Evolutionary conservation across 176 grass and related monocot species (phyloP).

Genomic region (Aegilops longissima): DNA sequence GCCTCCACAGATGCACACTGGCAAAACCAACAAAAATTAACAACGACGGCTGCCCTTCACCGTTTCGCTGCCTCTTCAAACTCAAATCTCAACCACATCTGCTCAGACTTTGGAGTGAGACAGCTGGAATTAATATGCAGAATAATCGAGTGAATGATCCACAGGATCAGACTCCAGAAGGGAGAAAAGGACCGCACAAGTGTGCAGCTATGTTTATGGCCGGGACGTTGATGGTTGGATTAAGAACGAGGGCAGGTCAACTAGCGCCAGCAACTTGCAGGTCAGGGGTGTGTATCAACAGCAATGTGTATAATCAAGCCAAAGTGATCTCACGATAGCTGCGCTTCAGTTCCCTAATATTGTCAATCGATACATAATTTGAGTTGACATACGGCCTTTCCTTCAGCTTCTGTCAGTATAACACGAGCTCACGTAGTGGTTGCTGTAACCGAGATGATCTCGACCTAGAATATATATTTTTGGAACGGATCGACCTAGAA

Average conservation of each 20-base stretch:
- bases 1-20: neutral
- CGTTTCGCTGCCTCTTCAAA: neutral
- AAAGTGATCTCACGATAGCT: neutral
- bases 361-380: neutral
- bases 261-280: neutral
- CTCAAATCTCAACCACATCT: neutral
- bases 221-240: neutral
- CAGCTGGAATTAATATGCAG: neutral
- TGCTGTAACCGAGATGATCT: neutral
- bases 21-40: neutral
- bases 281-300: neutral
- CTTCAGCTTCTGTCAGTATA: neutral
- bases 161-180: neutral
- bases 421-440: neutral
- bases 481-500: neutral
- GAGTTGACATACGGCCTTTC: neutral
- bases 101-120: neutral
- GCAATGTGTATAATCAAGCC: neutral
- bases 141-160: neutral
- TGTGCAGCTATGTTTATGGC: neutral
- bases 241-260: neutral
- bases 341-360: neutral
- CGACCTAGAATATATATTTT: too few relatives aligned
- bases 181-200: neutral
- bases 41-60: neutral